These are phyloP conservation scores for Saccharomycopsis fodiens DNA, from an alignment of 805 yeast genomes.

Conservation along the genomic window DNA sequence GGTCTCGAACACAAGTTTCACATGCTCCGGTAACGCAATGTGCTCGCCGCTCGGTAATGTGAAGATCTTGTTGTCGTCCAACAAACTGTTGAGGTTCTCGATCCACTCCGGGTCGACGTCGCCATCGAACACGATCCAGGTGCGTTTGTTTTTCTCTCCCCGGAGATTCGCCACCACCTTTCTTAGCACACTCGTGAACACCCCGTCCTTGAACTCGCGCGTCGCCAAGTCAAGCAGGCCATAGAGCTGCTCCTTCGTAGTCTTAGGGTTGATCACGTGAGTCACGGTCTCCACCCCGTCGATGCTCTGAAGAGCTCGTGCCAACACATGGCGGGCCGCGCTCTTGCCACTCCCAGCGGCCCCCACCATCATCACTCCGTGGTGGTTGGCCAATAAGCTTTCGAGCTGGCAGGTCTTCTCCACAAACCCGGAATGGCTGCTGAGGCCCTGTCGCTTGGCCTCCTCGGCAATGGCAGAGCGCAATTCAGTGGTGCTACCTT, in stretches of 20 bases:
- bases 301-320: constrained; percentile 34
- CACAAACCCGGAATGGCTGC: constrained; percentile 36
- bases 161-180: constrained; percentile 42
- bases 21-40: constrained; percentile 52
- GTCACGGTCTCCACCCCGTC: constrained; percentile 32
- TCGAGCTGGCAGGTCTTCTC: constrained; percentile 53
- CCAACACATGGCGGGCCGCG: constrained; percentile 39
- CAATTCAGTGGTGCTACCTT: constrained; percentile 25
- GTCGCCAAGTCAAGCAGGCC: constrained; percentile 72
- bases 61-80: constrained; percentile 77
- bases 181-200: constrained; percentile 63
- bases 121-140: constrained; percentile 87
- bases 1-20: constrained; percentile 71
- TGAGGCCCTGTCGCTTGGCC: constrained; percentile 30
- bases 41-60: constrained; percentile 91
- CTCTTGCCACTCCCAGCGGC: constrained; percentile 71
- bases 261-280: constrained; percentile 66
- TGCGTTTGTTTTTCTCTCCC: constrained; percentile 47
- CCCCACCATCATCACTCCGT: constrained; percentile 81
- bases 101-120: constrained; percentile 94
- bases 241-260: constrained; percentile 55
- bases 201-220: constrained; percentile 88
- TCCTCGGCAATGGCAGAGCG: constrained; percentile 23
- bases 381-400: constrained; percentile 54
- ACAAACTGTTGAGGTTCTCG: constrained; percentile 80